Evolutionary conservation across 371 early-diverging fungal species (phyloP), one percentile per base, ranked within the genome.

Genomic region (Nematocida sp.): DNA sequence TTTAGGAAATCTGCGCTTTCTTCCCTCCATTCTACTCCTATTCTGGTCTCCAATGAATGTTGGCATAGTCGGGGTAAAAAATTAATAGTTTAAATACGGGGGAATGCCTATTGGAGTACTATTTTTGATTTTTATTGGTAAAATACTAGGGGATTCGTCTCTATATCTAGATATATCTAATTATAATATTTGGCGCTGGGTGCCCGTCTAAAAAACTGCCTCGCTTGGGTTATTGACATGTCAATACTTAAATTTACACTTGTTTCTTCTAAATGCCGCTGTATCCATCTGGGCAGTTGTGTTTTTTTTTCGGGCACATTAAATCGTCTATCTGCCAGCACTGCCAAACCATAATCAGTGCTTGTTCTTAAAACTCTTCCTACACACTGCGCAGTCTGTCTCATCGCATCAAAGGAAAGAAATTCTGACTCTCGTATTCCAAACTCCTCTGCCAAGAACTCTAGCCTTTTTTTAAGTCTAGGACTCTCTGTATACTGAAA

Each of bases 321-420:
- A 88, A 94, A 99, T 78, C 98, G 88, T 90, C 94, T 93, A 85
- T 99, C 99, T 4, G 97, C 97, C 89, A 99, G 92, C 40, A 99
- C 91, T 97, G 98, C 97, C 47, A 99, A 84, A 18, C 99, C 99
- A 86, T 99, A 99, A 85, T 99, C 99, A 0, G 92, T 93, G 85
- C 96, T 98, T 83, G 96, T 95, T 67, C 99, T 89, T 72, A 99
- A 80, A 9, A 97, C 98, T 73, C 98, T 91, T 44, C 98, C 98
- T 42, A 88, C 61, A 87, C 98, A 99, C 88, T 99, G 98, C 7
- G 98, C 96, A 71, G 97, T 96, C 88, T 98, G 98, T 5, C 98
- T 91, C 90, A 99, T 92, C 0, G 99, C 99, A 85, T 99, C 98
- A 88, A 99, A 99, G 0, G 95, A 94, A 82, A 99, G 88, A 86